These are phyloP conservation scores for Aureobasidium sp. DNA, from an alignment of 2,329 filamentous ascomycete species.

Conservation along the genomic window DNA sequence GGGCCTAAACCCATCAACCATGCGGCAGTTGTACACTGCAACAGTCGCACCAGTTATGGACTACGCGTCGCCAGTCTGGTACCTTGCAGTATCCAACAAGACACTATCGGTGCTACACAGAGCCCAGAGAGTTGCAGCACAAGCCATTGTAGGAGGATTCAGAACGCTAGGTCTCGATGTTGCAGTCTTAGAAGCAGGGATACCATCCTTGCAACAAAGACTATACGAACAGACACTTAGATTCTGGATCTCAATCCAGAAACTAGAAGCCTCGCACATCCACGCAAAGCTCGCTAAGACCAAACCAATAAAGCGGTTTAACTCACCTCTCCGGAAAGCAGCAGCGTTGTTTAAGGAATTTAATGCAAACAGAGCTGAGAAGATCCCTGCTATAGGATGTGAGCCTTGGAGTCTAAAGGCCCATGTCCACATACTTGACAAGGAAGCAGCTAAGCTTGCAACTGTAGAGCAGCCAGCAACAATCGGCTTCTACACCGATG, in stretches of 20 bases:
- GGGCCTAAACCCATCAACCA: slow-evolving; percentile 13
- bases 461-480: not conserved
- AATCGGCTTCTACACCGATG: not conserved
- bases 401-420: not conserved
- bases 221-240: not conserved
- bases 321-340: not conserved
- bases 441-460: not conserved
- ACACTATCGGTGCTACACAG: not conserved
- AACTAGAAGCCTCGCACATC: not conserved
- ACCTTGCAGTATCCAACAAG: not conserved
- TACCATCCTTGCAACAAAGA: not conserved
- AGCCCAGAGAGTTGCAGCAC: not conserved
- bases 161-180: not conserved
- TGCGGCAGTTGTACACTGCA: slow-evolving; percentile 15
- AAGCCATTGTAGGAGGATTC: not conserved
- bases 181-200: not conserved
- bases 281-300: not conserved
- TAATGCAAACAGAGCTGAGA: not conserved
- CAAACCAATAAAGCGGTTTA: not conserved
- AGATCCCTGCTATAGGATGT: not conserved
- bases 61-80: slow-evolving; percentile 15
- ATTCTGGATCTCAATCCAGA: not conserved
- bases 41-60: slow-evolving; percentile 16
- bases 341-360: not conserved
- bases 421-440: not conserved